phyloP scores from a whole-genome alignment of 2,329 filamentous ascomycete species.

The Paramyrothecium roridum region DNA sequence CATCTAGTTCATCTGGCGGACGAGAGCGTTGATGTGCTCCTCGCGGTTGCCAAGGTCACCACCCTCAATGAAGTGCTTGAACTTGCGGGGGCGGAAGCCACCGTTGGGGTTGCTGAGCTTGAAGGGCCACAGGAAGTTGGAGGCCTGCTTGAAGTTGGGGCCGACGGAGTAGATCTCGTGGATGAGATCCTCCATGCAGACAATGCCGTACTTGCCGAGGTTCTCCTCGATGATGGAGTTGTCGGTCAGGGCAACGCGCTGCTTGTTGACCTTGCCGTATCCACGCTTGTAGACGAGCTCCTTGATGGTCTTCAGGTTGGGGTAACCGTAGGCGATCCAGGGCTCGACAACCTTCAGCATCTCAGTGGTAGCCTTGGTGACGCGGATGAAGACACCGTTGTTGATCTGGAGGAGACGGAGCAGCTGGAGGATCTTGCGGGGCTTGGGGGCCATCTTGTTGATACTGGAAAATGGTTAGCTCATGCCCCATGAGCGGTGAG shows the following conservation, averaged over 20 bases:
- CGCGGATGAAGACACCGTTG: slow-evolving; percentile 96
- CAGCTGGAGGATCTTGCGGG: slow-evolving; percentile 99
- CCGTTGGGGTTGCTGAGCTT: slow-evolving; percentile 98
- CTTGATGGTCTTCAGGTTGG: slow-evolving; percentile 98
- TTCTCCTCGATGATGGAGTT: slow-evolving; percentile 96
- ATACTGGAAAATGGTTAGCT: slow-evolving; percentile 59
- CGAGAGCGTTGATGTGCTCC: slow-evolving; percentile 93
- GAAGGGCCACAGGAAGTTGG: slow-evolving; percentile 99
- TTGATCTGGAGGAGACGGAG: slow-evolving; percentile 99
- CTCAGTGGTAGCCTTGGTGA: slow-evolving; percentile 96
- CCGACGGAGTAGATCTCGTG: slow-evolving; percentile 99
- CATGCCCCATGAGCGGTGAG: background rate
- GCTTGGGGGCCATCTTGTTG: slow-evolving; percentile 99
- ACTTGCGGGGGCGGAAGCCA: slow-evolving; percentile 95
- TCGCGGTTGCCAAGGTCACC: slow-evolving; percentile 98
- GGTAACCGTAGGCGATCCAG: slow-evolving; percentile 98
- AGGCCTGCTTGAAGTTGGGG: slow-evolving; percentile 99
- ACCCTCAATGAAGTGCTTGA: slow-evolving; percentile 98
- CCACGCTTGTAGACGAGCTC: slow-evolving; percentile 99
- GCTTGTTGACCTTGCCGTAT: slow-evolving; percentile 98
- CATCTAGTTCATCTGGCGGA: slow-evolving; percentile 96
- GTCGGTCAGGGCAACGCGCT: slow-evolving; percentile 93
- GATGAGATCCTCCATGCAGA: slow-evolving; percentile 98
- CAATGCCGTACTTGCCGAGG: slow-evolving; percentile 97
- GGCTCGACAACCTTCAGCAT: slow-evolving; percentile 99